Conservation (phyloP, 176 grass and related monocot species). For the Themeda triandra region DNA sequence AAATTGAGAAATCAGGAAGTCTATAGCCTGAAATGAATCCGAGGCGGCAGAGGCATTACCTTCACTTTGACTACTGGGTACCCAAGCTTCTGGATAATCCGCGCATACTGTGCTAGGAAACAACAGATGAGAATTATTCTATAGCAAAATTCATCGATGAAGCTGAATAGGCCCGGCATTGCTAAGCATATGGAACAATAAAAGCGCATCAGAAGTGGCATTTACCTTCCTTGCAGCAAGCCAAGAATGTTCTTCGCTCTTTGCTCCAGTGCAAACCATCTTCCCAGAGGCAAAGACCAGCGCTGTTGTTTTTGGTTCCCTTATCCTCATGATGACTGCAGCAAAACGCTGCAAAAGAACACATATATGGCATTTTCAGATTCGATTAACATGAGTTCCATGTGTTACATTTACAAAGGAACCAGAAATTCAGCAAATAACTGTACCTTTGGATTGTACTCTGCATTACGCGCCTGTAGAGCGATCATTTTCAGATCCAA, state of each 20-base stretch:
- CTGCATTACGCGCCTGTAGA: conserved; percentile 65
- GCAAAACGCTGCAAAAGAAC: conserved; percentile 59
- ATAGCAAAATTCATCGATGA: conserved; percentile 3
- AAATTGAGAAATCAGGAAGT: not conserved
- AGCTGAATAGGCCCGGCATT: not conserved
- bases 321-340: conserved; percentile 92
- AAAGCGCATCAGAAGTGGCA: not conserved
- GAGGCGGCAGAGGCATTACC: conserved; percentile 23
- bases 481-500: conserved; percentile 74
- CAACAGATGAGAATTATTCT: conserved; percentile 16
- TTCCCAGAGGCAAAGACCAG: conserved; percentile 71
- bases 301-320: conserved; percentile 83
- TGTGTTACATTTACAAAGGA: not conserved
- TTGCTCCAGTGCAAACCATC: conserved; percentile 94
- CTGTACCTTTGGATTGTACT: conserved; percentile 84
- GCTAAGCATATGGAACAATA: not conserved
- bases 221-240: conserved; percentile 57
- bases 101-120: conserved; percentile 55
- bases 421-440: not conserved
- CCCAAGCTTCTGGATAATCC: conserved; percentile 80
- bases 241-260: conserved; percentile 61
- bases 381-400: not conserved
- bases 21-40: not conserved
- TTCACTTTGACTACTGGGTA: conserved; percentile 60
- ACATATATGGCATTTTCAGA: conserved; percentile 1